These are phyloP conservation scores for Blastomyces parvus DNA, from an alignment of 2,329 filamentous ascomycete species.

Conservation along the genomic window DNA sequence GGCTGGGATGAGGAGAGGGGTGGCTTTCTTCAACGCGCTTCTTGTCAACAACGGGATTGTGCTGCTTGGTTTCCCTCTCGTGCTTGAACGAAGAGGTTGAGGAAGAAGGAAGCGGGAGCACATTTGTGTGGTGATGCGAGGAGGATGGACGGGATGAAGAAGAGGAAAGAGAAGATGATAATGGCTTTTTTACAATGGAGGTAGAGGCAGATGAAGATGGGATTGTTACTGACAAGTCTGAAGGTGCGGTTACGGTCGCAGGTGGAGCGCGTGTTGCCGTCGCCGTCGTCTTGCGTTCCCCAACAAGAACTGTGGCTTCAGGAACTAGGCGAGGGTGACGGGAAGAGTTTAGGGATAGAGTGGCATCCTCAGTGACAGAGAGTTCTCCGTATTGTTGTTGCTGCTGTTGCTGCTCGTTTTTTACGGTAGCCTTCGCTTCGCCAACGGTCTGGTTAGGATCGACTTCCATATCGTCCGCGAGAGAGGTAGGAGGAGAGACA, in stretches of 20 bases:
- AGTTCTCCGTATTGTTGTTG: slow-evolving; percentile 21
- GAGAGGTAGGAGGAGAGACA: slow-evolving; percentile 38
- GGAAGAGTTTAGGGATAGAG: slow-evolving; percentile 37
- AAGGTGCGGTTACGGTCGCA: not conserved
- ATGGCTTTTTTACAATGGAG: slow-evolving; percentile 4
- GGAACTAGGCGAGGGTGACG: slow-evolving; percentile 28
- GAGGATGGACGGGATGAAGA: slow-evolving; percentile 10
- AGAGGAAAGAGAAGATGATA: slow-evolving; percentile 4
- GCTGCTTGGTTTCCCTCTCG: slow-evolving; percentile 18
- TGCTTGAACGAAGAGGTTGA: slow-evolving; percentile 14
- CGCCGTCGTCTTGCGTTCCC: slow-evolving; percentile 11
- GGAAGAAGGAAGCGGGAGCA: slow-evolving; percentile 10
- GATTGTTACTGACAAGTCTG: slow-evolving; percentile 7
- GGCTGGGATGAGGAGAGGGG: slow-evolving; percentile 31
- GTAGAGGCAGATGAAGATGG: slow-evolving; percentile 9
- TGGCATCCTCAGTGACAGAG: slow-evolving; percentile 24
- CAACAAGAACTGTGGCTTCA: not conserved
- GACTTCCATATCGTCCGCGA: slow-evolving; percentile 34
- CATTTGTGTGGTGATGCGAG: slow-evolving; percentile 8
- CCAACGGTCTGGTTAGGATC: slow-evolving; percentile 21
- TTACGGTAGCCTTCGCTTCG: slow-evolving; percentile 21
- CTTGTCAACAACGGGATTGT: slow-evolving; percentile 29
- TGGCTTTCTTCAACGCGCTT: slow-evolving; percentile 41
- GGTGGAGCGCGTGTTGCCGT: not conserved
- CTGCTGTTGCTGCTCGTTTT: slow-evolving; percentile 10